Base-by-base conservation (phyloP, 106 monocot species). In the Dendrobium officinale region DNA sequence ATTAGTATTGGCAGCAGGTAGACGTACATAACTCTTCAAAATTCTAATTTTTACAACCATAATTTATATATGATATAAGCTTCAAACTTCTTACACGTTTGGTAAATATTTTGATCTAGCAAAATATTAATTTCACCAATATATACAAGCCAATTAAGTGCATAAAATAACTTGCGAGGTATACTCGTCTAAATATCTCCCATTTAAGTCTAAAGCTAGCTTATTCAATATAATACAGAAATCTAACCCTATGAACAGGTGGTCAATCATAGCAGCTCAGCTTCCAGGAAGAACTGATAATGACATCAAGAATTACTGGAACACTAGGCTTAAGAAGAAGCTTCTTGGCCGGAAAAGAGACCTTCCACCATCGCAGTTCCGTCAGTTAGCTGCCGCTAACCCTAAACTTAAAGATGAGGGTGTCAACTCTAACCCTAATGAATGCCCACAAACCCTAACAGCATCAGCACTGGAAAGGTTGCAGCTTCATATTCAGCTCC, bases 1-100 rank as follows among this genome's bases (percentile, higher is more conserved):
- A 66, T 86, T 26, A 86, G 86, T 27, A 89, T 89, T n/a, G 89
- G 89, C 20, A 89, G 89, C 86, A 89, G 89, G 89, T 89, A 40
- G 9, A 54, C 26, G 33, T 73, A 11, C 26, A 49, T 73, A 11
- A 72, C 1, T 13, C 26, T 26, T 72, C 13, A 40, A 7, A 70
- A 9, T 17, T 51, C 41, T 67, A 7, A 9, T 15, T 72, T 27
- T 31, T 33, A 66, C 11, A 24, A 66, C n/a, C 9, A 26, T 24
- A 51, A 51, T 10, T 51, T 51, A 51, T 15, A 15, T 13, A 51
- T 51, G 51, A 51, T 13, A 51, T 51, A 0, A 6, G 13, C 15
- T 51, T 16, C 10, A 13, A 13, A 51, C 51, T 15, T 37, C 51
- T 15, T 13, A 13, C 51, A 51, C 16, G 13, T 51, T 51, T 51